A percentile compares a stretch with the other conserved stretches of the same genome.
phyloP scores from a whole-genome alignment of 2,329 filamentous ascomycete genomes.

The Botrytis squamosa region DNA sequence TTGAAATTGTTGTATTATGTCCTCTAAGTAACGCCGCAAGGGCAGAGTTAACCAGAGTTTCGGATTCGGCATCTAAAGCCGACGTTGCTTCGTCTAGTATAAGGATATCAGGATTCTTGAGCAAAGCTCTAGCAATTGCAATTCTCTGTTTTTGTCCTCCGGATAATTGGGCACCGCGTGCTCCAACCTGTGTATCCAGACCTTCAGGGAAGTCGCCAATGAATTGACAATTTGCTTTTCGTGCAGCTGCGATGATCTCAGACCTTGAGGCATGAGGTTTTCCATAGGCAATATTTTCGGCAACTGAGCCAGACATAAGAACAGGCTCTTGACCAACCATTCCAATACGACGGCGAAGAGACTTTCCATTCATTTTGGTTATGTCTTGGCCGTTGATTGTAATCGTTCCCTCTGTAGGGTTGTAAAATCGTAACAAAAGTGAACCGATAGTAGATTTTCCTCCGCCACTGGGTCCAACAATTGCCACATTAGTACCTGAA shows the following conservation, averaged over 20 bases:
- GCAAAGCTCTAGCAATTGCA: slow-evolving; percentile 88
- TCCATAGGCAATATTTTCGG: slow-evolving; percentile 90
- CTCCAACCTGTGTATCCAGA: slow-evolving; percentile 89
- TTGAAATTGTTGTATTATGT: slow-evolving; percentile 94
- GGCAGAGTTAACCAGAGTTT: slow-evolving; percentile 93
- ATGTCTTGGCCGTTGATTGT: slow-evolving; percentile 84
- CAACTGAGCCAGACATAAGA: slow-evolving; percentile 80
- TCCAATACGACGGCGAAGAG: slow-evolving; percentile 85
- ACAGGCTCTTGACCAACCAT: slow-evolving; percentile 96
- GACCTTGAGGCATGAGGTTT: slow-evolving; percentile 72
- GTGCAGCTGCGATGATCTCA: slow-evolving; percentile 83
- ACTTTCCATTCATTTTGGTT: slow-evolving; percentile 85
- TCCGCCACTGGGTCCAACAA: slow-evolving; percentile 93
- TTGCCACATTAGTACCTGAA: slow-evolving; percentile 89
- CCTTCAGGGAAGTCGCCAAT: slow-evolving; percentile 96
- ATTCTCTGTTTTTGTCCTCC: slow-evolving; percentile 98
- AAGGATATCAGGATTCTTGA: slow-evolving; percentile 95
- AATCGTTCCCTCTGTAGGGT: slow-evolving; percentile 73
- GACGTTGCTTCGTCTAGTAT: slow-evolving; percentile 97
- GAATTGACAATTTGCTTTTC: slow-evolving; percentile 93
- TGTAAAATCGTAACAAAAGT: slow-evolving; percentile 89
- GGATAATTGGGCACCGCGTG: slow-evolving; percentile 87
- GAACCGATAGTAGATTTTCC: slow-evolving; percentile 95
- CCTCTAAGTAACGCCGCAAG: slow-evolving; percentile 77
- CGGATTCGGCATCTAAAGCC: slow-evolving; percentile 91